Evolutionary conservation across 257 asterid genomes (phyloP), one percentile per base, ranked within the genome.

Genomic region (Avicennia marina): DNA sequence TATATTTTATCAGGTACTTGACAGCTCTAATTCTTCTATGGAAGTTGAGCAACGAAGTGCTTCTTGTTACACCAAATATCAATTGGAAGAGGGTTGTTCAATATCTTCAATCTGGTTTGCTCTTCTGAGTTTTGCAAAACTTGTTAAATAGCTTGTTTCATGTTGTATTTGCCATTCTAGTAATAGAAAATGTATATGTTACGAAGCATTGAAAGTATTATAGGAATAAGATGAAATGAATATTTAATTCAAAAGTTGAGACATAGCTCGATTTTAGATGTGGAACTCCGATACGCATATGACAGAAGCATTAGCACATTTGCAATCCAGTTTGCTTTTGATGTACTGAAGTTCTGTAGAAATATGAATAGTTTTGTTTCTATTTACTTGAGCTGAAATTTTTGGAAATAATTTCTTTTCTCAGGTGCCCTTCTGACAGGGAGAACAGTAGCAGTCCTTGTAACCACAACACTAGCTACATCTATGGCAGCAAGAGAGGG

Each of bases 401-500:
- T 55, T n/a, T 36, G 27, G 32, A 45, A 40, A 38, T 34, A 34
- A 40, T 18, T 64, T 64, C 42, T 63, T 67, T 74, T 69, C 53
- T 46, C 75, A 91, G 98, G 98, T 57, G 86, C 79, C 11, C 89
- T 88, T 64, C 62, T 91, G 67, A 83, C 84, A 21, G 90, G 78
- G 64, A 80, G 98, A 81, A 85, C 96, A 22, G 0, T 83, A 54
- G 95, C 95, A 58, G 89, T 88, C 49, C 83, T 88, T 65, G 58
- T 78, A 26, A 84, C 88, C 65, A 83, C 88, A 53, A 85, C 98
- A 26, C 53, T 91, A 18, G 86, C 98, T 44, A 91, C 98, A 65
- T 89, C 98, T 39, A 62, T 88, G 89, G 98, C 94, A 69, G 96
- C 98, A 53, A 76, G 67, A 73, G 81, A 76, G 71, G 98, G 98